Base-by-base conservation (phyloP, 495 filamentous ascomycete genomes). In the Penicillium lividum region DNA sequence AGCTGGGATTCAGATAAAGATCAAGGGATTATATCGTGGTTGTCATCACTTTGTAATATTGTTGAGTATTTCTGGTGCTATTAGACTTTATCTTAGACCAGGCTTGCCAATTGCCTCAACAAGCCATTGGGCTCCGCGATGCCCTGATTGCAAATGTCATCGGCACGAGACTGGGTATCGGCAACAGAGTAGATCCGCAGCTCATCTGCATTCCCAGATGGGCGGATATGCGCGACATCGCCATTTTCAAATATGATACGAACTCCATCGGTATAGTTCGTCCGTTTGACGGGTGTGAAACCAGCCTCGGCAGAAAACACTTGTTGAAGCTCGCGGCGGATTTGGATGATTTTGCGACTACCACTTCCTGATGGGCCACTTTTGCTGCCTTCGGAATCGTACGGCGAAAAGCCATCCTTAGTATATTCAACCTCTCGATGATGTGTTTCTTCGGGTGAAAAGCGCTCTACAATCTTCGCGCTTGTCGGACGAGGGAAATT, bases 151-250 rank as follows among this genome's bases (percentile, higher is more conserved):
- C 49, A 53, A 49, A 70, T 70, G 0, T 51, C 57, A 47, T 70
- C 67, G 2, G 62, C 65, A 22, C 67, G 67, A 25, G 57, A 64
- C 58, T 68, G 64, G 7, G 8, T 50, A 57, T 67, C 53, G n/a
- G 57, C 53, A 10, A 70, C 65, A 25, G 67, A 51, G 30, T 70
- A 70, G 7, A 70, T 70, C 9, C 67, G 67, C 9, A 70, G 62
- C 43, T 70, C 67, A 44, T 70, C 67, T 13, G 67, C 67, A 29
- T 67, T 70, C 9, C 67, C 67, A 2, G 67, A 70, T 3, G 67
- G 67, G 6, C 67, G 64, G n/a, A 70, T 58, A 28, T 70, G 67
- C 48, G 67, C 67, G 15, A 70, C 64, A 54, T 70, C 67, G 9
- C 65, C 65, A 29, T 63, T 68, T 8, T 51, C 59, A 36, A 70